phyloP scores from a whole-genome alignment of 1,284 basidiomycete genomes.

The Sparassis latifolia region DNA sequence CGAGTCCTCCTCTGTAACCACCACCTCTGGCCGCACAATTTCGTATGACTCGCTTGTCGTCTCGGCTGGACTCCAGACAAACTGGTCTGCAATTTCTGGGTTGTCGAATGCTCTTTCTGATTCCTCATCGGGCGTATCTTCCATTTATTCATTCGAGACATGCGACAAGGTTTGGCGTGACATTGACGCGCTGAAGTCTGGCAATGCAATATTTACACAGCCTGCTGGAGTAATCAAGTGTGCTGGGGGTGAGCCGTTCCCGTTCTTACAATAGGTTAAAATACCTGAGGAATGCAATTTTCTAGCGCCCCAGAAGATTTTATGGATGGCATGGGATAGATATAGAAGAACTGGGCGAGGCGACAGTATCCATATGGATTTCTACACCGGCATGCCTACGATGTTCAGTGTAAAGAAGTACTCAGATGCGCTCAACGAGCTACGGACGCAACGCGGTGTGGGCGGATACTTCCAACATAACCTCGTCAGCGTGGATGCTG shows the following conservation, averaged over 20 bases:
- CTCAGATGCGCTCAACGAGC: constrained; percentile 74
- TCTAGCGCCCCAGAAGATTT: constrained; percentile 85
- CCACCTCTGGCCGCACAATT: constrained; percentile 64
- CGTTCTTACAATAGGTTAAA: not conserved
- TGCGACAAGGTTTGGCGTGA: constrained; percentile 86
- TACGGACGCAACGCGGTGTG: constrained; percentile 78
- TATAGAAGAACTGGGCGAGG: constrained; percentile 55
- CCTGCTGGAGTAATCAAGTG: constrained; percentile 95
- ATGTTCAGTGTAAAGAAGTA: constrained; percentile 96
- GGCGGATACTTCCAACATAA: constrained; percentile 82
- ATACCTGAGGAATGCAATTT: not conserved
- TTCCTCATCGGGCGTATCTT: constrained; percentile 77
- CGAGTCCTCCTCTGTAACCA: constrained; percentile 66
- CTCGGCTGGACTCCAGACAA: constrained; percentile 83
- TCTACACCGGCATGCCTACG: constrained; percentile 87
- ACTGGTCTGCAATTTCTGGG: constrained; percentile 77
- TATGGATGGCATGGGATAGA: constrained; percentile 91
- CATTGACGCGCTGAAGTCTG: constrained; percentile 68
- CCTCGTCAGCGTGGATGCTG: constrained; percentile 68
- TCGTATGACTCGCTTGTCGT: constrained; percentile 88
- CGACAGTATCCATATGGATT: constrained; percentile 65
- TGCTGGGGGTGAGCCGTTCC: constrained; percentile 64
- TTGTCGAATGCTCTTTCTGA: constrained; percentile 75
- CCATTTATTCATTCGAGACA: constrained; percentile 89
- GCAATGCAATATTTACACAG: constrained; percentile 93